phyloP scores from a whole-genome alignment of 2,329 filamentous ascomycete species.

The Cordyceps fumosorosea region DNA sequence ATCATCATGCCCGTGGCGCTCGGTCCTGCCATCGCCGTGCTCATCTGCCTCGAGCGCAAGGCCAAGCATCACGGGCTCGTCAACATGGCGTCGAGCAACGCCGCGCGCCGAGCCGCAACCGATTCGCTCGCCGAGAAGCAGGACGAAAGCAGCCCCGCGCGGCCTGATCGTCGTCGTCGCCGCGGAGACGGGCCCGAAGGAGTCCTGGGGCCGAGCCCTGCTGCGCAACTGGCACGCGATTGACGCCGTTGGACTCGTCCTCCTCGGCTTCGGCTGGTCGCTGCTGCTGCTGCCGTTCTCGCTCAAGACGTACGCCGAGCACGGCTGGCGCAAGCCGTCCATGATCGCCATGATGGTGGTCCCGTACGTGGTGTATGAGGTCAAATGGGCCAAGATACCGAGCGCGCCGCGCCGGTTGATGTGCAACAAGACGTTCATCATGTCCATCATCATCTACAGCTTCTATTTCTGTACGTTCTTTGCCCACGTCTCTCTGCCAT shows the following conservation, averaged over 20 bases:
- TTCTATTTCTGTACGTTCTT: conserved; percentile 22
- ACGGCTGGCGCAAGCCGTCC: conserved; percentile 34
- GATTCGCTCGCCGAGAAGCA: conserved; percentile 17
- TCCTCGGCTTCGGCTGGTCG: conserved; percentile 49
- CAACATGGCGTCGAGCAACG: conserved; percentile 31
- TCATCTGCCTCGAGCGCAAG: conserved; percentile 51
- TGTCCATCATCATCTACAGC: conserved; percentile 23
- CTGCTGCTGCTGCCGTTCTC: conserved; percentile 60
- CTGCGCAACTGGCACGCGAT: conserved; percentile 43
- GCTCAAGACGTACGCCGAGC: conserved; percentile 36
- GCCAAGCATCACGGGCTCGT: conserved; percentile 46
- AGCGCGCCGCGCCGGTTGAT: conserved; percentile 22
- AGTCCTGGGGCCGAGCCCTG: conserved; percentile 19
- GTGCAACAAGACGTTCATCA: conserved; percentile 26
- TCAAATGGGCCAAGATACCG: conserved; percentile 22
- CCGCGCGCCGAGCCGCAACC: conserved; percentile 14
- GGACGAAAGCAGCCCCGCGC: conserved; percentile 15
- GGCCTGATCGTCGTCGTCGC: conserved; percentile 17
- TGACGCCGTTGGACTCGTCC: conserved; percentile 50
- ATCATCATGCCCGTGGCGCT: conserved; percentile 54
- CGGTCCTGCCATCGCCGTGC: conserved; percentile 47
- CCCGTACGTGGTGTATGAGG: conserved; percentile 30
- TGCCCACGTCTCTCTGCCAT: no score
- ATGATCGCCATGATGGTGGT: conserved; percentile 36
- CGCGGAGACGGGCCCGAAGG: conserved; percentile 14